phyloP scores from a whole-genome alignment of 495 filamentous ascomycete genomes.

The Cercophora samala region DNA sequence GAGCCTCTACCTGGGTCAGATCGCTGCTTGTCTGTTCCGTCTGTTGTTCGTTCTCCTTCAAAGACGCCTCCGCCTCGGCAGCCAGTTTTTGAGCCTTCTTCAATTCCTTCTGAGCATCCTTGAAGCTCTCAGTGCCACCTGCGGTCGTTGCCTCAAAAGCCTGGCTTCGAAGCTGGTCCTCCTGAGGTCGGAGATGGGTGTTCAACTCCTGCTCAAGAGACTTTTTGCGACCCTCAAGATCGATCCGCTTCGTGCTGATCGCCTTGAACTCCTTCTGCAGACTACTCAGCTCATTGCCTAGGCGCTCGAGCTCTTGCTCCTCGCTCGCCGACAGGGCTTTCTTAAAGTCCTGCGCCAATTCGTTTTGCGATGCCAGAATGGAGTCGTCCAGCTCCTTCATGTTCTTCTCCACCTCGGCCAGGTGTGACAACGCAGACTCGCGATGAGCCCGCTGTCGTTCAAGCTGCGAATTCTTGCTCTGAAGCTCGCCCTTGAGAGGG shows the following conservation, averaged over 20 bases:
- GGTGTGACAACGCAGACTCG: constrained; percentile 62
- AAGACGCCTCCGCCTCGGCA: constrained; percentile 59
- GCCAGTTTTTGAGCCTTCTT: constrained; percentile 65
- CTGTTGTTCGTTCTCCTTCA: constrained; percentile 66
- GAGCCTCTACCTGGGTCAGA: constrained; percentile 59
- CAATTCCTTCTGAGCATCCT: constrained; percentile 77
- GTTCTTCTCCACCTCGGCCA: constrained; percentile 70
- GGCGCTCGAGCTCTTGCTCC: constrained; percentile 71
- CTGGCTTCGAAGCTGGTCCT: constrained; percentile 81
- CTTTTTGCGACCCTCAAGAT: constrained; percentile 75
- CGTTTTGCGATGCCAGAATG: constrained; percentile 67
- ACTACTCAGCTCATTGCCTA: constrained; percentile 65
- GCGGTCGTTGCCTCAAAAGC: constrained; percentile 64
- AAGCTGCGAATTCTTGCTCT: constrained; percentile 64
- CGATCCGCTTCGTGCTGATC: constrained; percentile 66
- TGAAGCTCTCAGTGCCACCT: constrained; percentile 62
- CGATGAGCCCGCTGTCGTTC: constrained; percentile 72
- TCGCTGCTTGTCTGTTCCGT: constrained; percentile 62
- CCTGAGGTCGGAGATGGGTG: constrained; percentile 76
- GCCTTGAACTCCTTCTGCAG: constrained; percentile 71
- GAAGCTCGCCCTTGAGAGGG: constrained; percentile 69
- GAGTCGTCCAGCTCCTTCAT: constrained; percentile 73
- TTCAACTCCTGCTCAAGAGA: constrained; percentile 78
- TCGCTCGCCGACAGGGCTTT: constrained; percentile 81
- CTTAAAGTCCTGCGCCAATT: constrained; percentile 84